These are phyloP conservation scores for Crataegus laevigata DNA, from an alignment of 306 rosid species.

Conservation along the genomic window DNA sequence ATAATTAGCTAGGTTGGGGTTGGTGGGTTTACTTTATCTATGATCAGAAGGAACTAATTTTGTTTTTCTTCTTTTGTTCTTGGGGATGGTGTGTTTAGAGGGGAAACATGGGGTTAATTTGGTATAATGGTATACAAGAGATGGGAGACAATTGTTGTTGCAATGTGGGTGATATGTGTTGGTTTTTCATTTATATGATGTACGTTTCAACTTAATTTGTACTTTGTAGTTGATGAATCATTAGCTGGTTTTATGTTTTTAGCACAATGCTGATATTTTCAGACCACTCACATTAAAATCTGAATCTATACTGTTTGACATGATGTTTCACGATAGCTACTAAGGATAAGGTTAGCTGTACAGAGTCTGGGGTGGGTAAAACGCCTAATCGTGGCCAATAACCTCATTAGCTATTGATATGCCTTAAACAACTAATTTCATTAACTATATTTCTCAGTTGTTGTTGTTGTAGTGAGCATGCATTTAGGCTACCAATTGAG, in stretches of 20 bases:
- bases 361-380: not conserved
- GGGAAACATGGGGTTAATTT: slow-evolving; percentile 17
- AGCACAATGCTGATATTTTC: not conserved
- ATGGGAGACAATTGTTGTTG: slow-evolving; percentile 26
- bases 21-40: slow-evolving; percentile 21
- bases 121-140: slow-evolving; percentile 49
- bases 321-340: not conserved
- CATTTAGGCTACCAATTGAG: not conserved
- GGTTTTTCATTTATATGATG: slow-evolving; percentile 6
- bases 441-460: not conserved
- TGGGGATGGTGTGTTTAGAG: not conserved
- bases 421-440: not conserved
- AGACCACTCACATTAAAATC: not conserved
- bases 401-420: not conserved
- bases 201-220: not conserved
- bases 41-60: slow-evolving; percentile 27
- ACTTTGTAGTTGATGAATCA: not conserved
- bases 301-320: not conserved
- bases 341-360: not conserved
- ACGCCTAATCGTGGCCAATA: not conserved
- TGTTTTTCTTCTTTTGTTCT: not conserved
- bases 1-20: slow-evolving; percentile 16
- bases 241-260: not conserved
- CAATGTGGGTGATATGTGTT: slow-evolving; percentile 19
- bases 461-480: not conserved